Evolutionary conservation across 371 early-diverging fungal genomes (phyloP).

Genomic region (Mucor sp.): DNA sequence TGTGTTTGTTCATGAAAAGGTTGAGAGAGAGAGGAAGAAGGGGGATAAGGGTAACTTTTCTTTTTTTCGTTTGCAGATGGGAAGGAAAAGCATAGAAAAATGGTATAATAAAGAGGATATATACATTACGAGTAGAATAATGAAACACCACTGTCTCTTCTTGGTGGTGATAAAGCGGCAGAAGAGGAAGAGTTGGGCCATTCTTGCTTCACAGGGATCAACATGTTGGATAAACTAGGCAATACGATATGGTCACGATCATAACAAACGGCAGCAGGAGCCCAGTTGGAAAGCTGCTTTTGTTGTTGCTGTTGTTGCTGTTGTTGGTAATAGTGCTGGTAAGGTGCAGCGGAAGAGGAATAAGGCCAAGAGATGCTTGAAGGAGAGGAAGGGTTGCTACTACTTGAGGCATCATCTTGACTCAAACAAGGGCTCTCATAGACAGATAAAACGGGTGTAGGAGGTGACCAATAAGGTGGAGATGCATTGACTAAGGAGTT

Average conservation of each 20-base stretch:
- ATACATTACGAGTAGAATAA: slow-evolving; percentile 17
- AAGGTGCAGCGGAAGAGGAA: slow-evolving; percentile 1
- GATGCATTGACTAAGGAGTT: slow-evolving; percentile 7
- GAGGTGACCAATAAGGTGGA: slow-evolving; percentile 22
- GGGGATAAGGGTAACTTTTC: neutral
- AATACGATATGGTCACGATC: slow-evolving; percentile 24
- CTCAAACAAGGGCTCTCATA: slow-evolving; percentile 28
- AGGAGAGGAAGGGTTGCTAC: slow-evolving; percentile 34
- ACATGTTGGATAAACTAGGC: slow-evolving; percentile 33
- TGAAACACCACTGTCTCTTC: slow-evolving; percentile 33
- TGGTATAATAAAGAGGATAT: slow-evolving; percentile 5
- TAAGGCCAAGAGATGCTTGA: slow-evolving; percentile 28
- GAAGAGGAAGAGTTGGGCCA: slow-evolving; percentile 6
- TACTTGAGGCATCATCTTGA: slow-evolving; percentile 25
- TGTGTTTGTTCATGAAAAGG: neutral
- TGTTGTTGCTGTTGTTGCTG: slow-evolving; percentile 5
- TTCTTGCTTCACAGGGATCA: slow-evolving; percentile 11
- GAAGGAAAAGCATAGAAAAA: neutral
- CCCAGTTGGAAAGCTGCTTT: slow-evolving; percentile 7
- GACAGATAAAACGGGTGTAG: slow-evolving; percentile 29
- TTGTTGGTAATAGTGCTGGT: slow-evolving; percentile 8
- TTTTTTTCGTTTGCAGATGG: neutral
- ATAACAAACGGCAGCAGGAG: slow-evolving; percentile 10
- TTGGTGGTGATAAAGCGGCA: neutral
- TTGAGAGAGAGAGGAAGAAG: too few relatives aligned